phyloP scores from a whole-genome alignment of 2,329 filamentous ascomycete species.

The Hysterium pulicare region DNA sequence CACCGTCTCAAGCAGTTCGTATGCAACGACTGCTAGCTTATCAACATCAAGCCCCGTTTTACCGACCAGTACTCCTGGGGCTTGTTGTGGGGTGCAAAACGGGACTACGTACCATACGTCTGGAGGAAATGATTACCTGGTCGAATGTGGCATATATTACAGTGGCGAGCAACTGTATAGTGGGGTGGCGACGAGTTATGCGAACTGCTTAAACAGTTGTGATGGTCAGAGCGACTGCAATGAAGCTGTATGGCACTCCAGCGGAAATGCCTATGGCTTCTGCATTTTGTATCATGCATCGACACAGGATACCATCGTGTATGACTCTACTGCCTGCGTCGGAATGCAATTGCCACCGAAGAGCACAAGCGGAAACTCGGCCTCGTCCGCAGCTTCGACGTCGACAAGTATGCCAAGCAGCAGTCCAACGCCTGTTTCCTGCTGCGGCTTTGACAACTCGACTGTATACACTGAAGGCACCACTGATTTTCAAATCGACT shows the following conservation, averaged over 20 bases:
- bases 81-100: neutral
- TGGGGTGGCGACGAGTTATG: neutral
- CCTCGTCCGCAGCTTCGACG: neutral
- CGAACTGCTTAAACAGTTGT: neutral
- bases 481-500: neutral
- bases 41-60: no score
- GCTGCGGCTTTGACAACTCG: neutral
- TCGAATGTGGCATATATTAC: neutral
- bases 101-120: neutral
- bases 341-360: neutral
- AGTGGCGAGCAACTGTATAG: neutral
- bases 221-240: neutral
- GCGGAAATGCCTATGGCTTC: neutral
- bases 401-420: neutral
- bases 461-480: neutral
- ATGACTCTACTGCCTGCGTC: neutral
- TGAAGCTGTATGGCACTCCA: neutral
- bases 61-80: no score
- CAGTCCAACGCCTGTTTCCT: no score
- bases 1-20: no score
- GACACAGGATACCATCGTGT: neutral
- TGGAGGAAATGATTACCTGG: neutral
- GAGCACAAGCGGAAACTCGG: neutral
- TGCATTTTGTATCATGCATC: neutral
- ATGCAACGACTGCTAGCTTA: no score